Base-by-base conservation (phyloP, 2,329 filamentous ascomycete species). In the Penicillium sp. region DNA sequence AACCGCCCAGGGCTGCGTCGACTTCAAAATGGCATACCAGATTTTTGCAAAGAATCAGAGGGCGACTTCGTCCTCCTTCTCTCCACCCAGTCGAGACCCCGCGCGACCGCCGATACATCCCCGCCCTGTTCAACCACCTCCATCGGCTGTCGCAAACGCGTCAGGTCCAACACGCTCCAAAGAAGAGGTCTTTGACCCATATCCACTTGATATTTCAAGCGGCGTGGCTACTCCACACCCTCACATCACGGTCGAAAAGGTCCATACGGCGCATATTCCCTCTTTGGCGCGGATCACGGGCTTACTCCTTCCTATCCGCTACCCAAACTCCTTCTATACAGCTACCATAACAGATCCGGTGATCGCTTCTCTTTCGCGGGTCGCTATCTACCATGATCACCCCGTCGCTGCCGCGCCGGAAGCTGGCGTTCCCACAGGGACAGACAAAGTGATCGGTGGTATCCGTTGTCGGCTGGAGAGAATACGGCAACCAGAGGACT, bases 241-340 rank as follows among this genome's bases (percentile, higher is more conserved):
- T 9, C 80, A 83, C 58, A 77, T 85, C 55, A 76, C 79, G 22
- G 71, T 87, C 44, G 75, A 79, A 3, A 72, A 79, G 3, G 75
- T 85, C 47, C 79, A 76, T n/a, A 75, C 77, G 34, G 75, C 75
- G 22, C 79, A 84, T 63, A 74, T 87, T 36, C 77, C 79, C 18
- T 78, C 79, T 7, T 77, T 86, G 66, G 81, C 80, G 62, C 80
- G 81, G 16, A 79, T 87, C 29, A 85, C 81, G 47, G 74, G 78
- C 50, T 72, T 85, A 4, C 77, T 85, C 2, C 76, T 88, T 1
- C 85, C 84, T 6, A 82, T 87, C 53, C 78, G 81, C 49, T 88
- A 88, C 64, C 79, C 82, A 3, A 77, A 81, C 44, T 78, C 75
- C 16, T 87, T 87, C 75, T 88, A 84, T 73, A 79, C 77, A 18